Evolutionary conservation across 768 basidiomycete species (phyloP).

Genomic region (Mrakia gelida): DNA sequence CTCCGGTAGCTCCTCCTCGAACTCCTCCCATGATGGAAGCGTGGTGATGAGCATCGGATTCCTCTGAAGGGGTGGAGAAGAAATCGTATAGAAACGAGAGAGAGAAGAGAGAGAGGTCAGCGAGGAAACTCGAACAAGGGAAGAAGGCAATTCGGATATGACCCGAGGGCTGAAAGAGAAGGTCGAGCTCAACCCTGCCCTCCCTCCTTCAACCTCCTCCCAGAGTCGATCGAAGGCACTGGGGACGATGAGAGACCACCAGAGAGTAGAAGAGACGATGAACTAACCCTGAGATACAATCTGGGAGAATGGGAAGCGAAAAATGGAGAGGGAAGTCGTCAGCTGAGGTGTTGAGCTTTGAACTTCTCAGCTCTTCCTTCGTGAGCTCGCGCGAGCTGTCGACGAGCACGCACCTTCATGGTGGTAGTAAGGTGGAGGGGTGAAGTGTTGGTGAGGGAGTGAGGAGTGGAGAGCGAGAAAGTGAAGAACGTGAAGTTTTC

Average conservation of each 20-base stretch:
- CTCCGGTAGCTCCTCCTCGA: not conserved
- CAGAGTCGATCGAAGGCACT: not conserved
- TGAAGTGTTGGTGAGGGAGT: not conserved
- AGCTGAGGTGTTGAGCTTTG: not conserved
- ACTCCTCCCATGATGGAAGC: conserved; percentile 14
- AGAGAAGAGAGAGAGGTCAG: not conserved
- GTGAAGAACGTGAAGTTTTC: not conserved
- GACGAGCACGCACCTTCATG: not conserved
- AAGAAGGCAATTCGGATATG: not conserved
- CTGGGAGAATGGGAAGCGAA: not conserved
- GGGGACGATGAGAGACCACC: not conserved
- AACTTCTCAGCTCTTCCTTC: not conserved
- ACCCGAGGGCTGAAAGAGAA: not conserved
- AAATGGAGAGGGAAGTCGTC: not conserved
- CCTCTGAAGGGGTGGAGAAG: not conserved
- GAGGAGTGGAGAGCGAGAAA: not conserved
- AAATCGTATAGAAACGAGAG: not conserved
- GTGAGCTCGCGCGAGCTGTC: not conserved
- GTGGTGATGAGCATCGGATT: conserved; percentile 15
- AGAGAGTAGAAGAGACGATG: not conserved
- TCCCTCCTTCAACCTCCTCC: not conserved
- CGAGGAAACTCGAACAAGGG: too few species aligned
- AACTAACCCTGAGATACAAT: not conserved
- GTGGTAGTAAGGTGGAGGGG: not conserved
- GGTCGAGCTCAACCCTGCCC: not conserved